A percentile compares a stretch with the other conserved stretches of the same genome.
These are phyloP conservation scores for Aspergillus persii DNA, from an alignment of 2,329 filamentous ascomycete genomes.

Conservation along the genomic window DNA sequence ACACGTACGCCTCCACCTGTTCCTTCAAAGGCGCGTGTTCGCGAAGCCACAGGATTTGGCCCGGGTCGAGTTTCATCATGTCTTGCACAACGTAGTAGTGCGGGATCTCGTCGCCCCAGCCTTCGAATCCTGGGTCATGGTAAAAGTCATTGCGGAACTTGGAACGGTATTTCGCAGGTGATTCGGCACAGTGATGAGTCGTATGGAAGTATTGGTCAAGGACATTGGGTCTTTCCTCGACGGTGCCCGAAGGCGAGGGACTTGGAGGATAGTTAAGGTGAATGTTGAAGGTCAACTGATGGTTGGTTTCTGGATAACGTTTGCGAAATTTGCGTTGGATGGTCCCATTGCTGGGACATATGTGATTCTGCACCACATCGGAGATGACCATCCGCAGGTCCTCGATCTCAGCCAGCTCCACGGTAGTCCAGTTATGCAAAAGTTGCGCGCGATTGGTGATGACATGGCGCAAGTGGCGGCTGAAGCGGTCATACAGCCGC, in stretches of 20 bases:
- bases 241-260: slow-evolving; percentile 5
- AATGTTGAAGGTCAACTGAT: slow-evolving; percentile 53
- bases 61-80: slow-evolving; percentile 62
- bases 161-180: slow-evolving; percentile 41
- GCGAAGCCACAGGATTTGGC: slow-evolving; percentile 57
- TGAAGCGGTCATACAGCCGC: slow-evolving; percentile 49
- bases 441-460: slow-evolving; percentile 54
- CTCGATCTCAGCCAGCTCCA: slow-evolving; percentile 58
- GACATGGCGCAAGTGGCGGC: slow-evolving; percentile 47
- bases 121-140: slow-evolving; percentile 57
- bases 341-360: slow-evolving; percentile 62
- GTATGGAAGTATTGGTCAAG: slow-evolving; percentile 24
- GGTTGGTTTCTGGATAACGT: slow-evolving; percentile 50
- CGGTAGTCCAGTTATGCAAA: slow-evolving; percentile 58
- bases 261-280: slow-evolving; percentile 49
- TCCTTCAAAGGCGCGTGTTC: slow-evolving; percentile 56
- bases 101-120: slow-evolving; percentile 63
- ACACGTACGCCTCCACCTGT: slow-evolving; percentile 56
- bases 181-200: slow-evolving; percentile 21
- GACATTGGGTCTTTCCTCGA: slow-evolving; percentile 9
- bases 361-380: slow-evolving; percentile 56
- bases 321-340: slow-evolving; percentile 59
- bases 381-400: slow-evolving; percentile 57
- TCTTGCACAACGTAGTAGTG: slow-evolving; percentile 65
- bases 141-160: slow-evolving; percentile 49